Base-by-base conservation (phyloP, 768 basidiomycete species). In the Agrocybe chaxingu region DNA sequence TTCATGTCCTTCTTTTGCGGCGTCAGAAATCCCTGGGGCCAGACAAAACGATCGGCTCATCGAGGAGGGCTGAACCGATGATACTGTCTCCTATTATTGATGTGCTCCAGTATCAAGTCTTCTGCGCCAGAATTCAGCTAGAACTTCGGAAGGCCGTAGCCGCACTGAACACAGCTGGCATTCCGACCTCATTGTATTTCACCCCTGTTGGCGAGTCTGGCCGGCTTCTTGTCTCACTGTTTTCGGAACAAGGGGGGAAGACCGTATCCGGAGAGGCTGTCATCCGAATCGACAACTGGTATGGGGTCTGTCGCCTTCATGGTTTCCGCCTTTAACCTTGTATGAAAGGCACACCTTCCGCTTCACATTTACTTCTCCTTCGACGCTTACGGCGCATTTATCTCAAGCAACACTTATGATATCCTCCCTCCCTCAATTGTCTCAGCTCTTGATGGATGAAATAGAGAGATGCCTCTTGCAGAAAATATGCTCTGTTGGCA, bases 21-120 rank as follows among this genome's bases (percentile, higher is more conserved):
- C 67, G 77, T 50, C 89, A 91, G 65, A 64, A 70, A 8, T 62
- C 69, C 48, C 62, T 71, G 31, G 86, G 82, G 58, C 50, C 52
- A 37, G 67, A 71, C 38, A 68, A 72, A 30, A 56, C 61, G 30
- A 57, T 55, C n/a, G 64, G 60, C 24, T 24, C 50, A 29, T 41
- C 39, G 24, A 41, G 52, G 18, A 11, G 18, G 12, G 4, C 4
- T 3, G 45, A 52, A 33, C 30, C 37, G 11, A 72, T 74, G 2
- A 65, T 92, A 34, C 74, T 93, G 11, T 86, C 84, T 36, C 87
- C 87, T 0, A 72, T 92, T 54, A 84, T 92, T 53, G 89, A 92
- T 62, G 58, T 91, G 30, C 66, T 92, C 37, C 91, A 92, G 65
- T 93, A 92, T 61, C 79, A 80, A 57, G 79, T 80, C 19, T 91